Evolutionary conservation across 2,329 filamentous ascomycete genomes (phyloP).

Genomic region (Trichoderma brevicompactum): DNA sequence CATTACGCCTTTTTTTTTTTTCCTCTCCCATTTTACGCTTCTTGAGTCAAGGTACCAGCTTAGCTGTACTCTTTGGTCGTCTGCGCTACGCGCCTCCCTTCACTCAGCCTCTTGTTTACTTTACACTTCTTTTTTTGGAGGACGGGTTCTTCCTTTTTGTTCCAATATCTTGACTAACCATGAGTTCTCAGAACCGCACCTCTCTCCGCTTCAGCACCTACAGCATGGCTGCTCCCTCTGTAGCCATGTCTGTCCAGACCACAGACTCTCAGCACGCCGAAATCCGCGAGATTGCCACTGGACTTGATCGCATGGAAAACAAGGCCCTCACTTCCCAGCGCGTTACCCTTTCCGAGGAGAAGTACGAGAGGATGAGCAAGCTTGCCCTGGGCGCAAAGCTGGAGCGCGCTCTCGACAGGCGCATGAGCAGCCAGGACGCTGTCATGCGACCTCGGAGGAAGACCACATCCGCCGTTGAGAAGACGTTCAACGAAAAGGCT

Average conservation of each 20-base stretch:
- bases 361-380: conserved; percentile 81
- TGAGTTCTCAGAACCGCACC: conserved; percentile 51
- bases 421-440: conserved; percentile 89
- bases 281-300: conserved; percentile 72
- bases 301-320: conserved; percentile 87
- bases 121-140: background rate
- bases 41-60: background rate
- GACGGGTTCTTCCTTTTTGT: background rate
- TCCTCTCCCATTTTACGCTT: background rate
- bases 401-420: conserved; percentile 80
- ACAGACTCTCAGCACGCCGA: conserved; percentile 59
- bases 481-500: conserved; percentile 46
- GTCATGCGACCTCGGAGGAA: conserved; percentile 67
- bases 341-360: conserved; percentile 71
- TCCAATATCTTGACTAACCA: conserved; percentile 24
- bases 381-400: conserved; percentile 88
- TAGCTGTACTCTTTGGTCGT: background rate
- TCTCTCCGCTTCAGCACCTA: conserved; percentile 64
- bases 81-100: background rate
- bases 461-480: conserved; percentile 43
- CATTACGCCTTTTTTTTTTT: background rate
- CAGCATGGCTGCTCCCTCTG: conserved; percentile 61
- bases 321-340: conserved; percentile 82
- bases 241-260: conserved; percentile 58
- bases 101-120: background rate